These are phyloP conservation scores for Euphorbia peplus DNA, from an alignment of 345 rosid species.

Conservation along the genomic window DNA sequence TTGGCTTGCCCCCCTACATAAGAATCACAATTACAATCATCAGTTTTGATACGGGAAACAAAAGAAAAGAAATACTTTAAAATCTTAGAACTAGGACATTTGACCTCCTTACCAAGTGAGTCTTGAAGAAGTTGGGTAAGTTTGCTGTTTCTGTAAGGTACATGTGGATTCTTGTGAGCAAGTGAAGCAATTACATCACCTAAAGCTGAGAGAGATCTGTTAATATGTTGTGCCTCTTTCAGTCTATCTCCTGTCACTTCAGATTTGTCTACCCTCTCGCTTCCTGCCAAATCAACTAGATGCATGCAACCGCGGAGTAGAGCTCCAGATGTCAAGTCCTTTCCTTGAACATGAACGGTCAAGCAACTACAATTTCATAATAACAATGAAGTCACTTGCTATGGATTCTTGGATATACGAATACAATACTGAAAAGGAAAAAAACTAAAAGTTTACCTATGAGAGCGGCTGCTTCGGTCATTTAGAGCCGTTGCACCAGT, in stretches of 20 bases:
- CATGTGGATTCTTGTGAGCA: conserved; percentile 93
- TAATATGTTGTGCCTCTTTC: conserved; percentile 94
- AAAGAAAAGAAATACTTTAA: conserved; percentile 1
- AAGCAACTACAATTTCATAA: conserved; percentile 64
- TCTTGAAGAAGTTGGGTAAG: conserved; percentile 96
- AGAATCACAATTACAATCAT: conserved; percentile 15
- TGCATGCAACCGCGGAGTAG: conserved; percentile 91
- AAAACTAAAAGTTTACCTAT: conserved; percentile 50
- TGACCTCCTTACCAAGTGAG: conserved; percentile 67
- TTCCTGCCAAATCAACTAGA: conserved; percentile 96
- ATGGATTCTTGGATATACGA: conserved; percentile 2
- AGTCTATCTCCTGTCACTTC: conserved; percentile 90
- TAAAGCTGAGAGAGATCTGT: conserved; percentile 88
- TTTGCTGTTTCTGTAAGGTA: conserved; percentile 95
- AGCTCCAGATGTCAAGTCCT: conserved; percentile 75
- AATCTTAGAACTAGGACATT: not conserved
- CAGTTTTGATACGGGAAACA: conserved; percentile 5
- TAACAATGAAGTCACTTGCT: not conserved
- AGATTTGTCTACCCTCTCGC: conserved; percentile 94
- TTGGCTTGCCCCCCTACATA: conserved; percentile 93
- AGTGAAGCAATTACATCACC: conserved; percentile 99
- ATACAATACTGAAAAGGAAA: conserved; percentile 14
- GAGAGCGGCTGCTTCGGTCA: conserved; percentile 98
- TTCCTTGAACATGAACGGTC: conserved; percentile 97
- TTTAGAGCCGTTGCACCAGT: conserved; percentile 94